Evolutionary conservation across 2,329 filamentous ascomycete genomes (phyloP), one percentile per base, ranked within the genome.

Genomic region (Trichoderma sp.): DNA sequence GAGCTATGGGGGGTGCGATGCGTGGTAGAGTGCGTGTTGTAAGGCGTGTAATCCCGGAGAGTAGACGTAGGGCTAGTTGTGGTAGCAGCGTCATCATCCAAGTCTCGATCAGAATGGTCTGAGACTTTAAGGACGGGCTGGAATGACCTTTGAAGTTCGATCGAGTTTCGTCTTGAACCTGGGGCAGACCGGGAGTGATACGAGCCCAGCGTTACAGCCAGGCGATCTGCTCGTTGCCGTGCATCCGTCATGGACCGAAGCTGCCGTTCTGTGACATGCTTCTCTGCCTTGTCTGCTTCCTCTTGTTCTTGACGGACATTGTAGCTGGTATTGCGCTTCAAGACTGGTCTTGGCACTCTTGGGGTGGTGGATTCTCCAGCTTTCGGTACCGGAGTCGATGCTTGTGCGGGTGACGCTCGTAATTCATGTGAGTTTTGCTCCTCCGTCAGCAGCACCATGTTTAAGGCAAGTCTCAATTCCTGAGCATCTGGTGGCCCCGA

Each of bases 261-360:
- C 68, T 81, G 78, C 6, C 80, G 78, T 71, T 81, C 74, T 2
- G 76, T 78, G n/a, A 78, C 76, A 62, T 71, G 74, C 47, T 77
- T 75, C 73, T 82, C 81, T 11, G 81, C 81, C 49, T 75, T 74
- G 68, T 82, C 81, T 31, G 81, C 81, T 71, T 76, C 77, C 70
- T 82, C 76, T 11, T 79, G 75, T 73, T 82, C 81, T 72, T 78
- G 76, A 1, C 80, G 80, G 14, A 74, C 80, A 68, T 82, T 79
- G 68, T 82, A 82, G 72, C 81, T 82, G 53, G 81, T 82, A 72
- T 82, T 82, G 52, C 81, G 79, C 71, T 80, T 76, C n/a, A 82
- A 73, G 13, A 78, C 81, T 29, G 81, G 81, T 53, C 80, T 77
- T 13, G 79, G 79, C 10, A 73, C 64, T 68, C 70, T 71, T 27